Conservation (phyloP, 2,329 filamentous ascomycete genomes). For the Exutisphaerella laricina region DNA sequence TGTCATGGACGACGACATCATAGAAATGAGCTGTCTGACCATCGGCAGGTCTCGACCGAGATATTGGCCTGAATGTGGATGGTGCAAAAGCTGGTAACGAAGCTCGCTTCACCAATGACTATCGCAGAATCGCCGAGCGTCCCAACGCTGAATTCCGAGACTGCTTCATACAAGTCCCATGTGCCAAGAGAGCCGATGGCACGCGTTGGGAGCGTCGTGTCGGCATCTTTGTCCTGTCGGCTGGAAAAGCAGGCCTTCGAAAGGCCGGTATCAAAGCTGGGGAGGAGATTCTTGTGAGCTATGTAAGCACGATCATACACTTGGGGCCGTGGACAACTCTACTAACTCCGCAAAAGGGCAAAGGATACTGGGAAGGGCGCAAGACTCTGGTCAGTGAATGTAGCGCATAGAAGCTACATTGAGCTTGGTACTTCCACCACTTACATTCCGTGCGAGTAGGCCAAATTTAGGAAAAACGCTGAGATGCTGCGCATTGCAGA, state of each 20-base stretch:
- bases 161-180: conserved; percentile 35
- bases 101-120: conserved; percentile 50
- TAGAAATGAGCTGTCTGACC: conserved; percentile 1
- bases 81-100: conserved; percentile 47
- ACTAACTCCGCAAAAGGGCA: conserved; percentile 30
- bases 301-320: conserved; percentile 28
- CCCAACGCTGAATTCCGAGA: conserved; percentile 38
- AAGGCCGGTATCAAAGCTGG: conserved; percentile 44
- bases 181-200: conserved; percentile 33
- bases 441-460: conserved; percentile 1
- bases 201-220: conserved; percentile 43
- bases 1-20: too few species aligned
- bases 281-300: conserved; percentile 50
- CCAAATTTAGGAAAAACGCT: conserved; percentile 20
- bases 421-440: background rate
- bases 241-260: conserved; percentile 45
- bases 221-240: conserved; percentile 46
- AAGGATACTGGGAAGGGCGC: conserved; percentile 32
- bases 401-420: too few species aligned
- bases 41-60: conserved; percentile 38
- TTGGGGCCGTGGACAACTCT: background rate
- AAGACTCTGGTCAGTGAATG: conserved; percentile 10
- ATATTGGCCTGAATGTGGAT: conserved; percentile 46
- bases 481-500: conserved; percentile 27
- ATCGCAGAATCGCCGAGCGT: conserved; percentile 42